These are phyloP conservation scores for Tulasnella sp. DNA, from an alignment of 768 basidiomycete genomes.

Conservation along the genomic window DNA sequence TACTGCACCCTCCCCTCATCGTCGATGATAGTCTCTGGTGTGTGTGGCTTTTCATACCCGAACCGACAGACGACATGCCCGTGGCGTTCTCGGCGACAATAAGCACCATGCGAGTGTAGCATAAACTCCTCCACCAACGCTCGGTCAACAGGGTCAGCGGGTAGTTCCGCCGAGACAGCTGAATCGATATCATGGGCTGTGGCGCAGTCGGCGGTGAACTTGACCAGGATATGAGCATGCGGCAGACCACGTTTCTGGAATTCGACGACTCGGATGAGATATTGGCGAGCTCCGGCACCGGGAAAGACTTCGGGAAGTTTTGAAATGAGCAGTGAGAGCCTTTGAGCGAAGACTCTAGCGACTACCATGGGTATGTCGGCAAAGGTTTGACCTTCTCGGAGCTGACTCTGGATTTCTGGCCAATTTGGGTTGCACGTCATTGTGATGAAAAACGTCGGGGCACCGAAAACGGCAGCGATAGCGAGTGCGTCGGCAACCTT, in stretches of 20 bases:
- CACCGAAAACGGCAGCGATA: constrained; percentile 46
- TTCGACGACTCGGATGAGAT: constrained; percentile 47
- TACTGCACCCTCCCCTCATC: constrained; percentile 40
- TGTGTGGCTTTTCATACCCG: constrained; percentile 38
- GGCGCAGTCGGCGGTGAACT: constrained; percentile 40
- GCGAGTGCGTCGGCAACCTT: constrained; percentile 50
- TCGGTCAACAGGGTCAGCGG: constrained; percentile 40
- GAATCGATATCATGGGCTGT: constrained; percentile 43
- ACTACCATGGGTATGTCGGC: constrained; percentile 47
- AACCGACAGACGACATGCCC: constrained; percentile 40
- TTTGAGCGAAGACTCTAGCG: constrained; percentile 46
- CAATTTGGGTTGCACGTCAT: constrained; percentile 59
- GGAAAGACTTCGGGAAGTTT: constrained; percentile 44
- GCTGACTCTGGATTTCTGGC: constrained; percentile 50
- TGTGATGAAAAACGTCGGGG: constrained; percentile 55
- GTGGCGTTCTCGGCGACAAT: constrained; percentile 42
- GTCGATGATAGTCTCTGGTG: constrained; percentile 42
- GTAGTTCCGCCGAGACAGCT: constrained; percentile 47
- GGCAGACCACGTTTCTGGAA: constrained; percentile 52
- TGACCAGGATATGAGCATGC: constrained; percentile 50
- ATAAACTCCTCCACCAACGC: constrained; percentile 44
- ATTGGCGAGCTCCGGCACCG: constrained; percentile 43
- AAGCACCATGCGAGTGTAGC: constrained; percentile 46
- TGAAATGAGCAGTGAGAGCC: constrained; percentile 41
- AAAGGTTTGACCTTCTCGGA: constrained; percentile 48